Evolutionary conservation across 2,329 filamentous ascomycete genomes (phyloP).

Genomic region (Penicillium sp.): DNA sequence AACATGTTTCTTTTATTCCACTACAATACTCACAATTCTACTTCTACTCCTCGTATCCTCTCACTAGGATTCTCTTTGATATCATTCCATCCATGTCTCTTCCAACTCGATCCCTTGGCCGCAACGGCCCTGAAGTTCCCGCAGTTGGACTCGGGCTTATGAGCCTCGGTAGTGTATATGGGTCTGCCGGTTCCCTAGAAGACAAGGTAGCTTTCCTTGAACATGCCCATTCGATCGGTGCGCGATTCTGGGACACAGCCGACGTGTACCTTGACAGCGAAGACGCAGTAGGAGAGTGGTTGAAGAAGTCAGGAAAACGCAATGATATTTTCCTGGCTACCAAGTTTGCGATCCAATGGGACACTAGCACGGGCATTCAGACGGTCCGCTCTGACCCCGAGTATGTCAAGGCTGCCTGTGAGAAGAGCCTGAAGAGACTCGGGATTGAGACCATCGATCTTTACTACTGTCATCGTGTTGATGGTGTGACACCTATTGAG

Average conservation of each 20-base stretch:
- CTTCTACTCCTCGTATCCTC: not conserved
- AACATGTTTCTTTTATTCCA: not conserved
- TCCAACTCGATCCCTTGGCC: conserved; percentile 9
- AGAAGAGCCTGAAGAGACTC: conserved; percentile 30
- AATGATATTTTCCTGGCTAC: conserved; percentile 36
- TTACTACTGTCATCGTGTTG: conserved; percentile 40
- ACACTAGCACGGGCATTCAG: not conserved
- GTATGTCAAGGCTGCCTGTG: conserved; percentile 31
- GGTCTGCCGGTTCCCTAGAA: conserved; percentile 7
- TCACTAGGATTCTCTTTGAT: not conserved
- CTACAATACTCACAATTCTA: not conserved
- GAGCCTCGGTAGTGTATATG: conserved; percentile 14
- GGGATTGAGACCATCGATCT: conserved; percentile 36
- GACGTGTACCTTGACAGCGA: conserved; percentile 27
- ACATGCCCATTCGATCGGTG: conserved; percentile 22
- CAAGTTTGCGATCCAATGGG: conserved; percentile 28
- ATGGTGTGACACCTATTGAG: conserved; percentile 38
- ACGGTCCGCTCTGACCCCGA: conserved; percentile 31
- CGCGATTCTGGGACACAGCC: conserved; percentile 27
- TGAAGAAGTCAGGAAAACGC: conserved; percentile 28
- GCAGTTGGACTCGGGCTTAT: conserved; percentile 18
- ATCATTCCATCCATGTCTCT: conserved; percentile 1
- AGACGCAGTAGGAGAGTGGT: conserved; percentile 30
- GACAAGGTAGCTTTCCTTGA: conserved; percentile 18
- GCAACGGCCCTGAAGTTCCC: conserved; percentile 14